Evolutionary conservation across 306 rosid species (phyloP).

Genomic region (Malus sieversii): DNA sequence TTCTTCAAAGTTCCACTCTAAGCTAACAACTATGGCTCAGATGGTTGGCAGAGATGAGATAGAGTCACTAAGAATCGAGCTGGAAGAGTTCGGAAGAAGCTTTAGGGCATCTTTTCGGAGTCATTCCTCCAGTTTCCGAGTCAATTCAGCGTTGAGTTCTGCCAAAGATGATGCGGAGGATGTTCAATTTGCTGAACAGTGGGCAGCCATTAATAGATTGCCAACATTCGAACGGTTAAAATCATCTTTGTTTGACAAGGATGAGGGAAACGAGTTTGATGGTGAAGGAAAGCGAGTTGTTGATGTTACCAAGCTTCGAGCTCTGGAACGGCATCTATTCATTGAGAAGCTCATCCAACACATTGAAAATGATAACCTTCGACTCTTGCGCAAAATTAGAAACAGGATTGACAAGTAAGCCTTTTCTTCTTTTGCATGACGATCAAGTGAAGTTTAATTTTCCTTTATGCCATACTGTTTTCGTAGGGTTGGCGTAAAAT

Average conservation of each 20-base stretch:
- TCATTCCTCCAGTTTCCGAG: conserved; percentile 40
- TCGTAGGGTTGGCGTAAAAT: conserved; percentile 50
- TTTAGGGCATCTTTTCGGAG: conserved; percentile 39
- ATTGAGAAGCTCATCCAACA: conserved; percentile 56
- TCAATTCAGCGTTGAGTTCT: conserved; percentile 1
- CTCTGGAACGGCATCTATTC: conserved; percentile 46
- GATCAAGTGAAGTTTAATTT: not conserved
- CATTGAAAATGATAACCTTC: conserved; percentile 57
- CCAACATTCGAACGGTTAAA: conserved; percentile 42
- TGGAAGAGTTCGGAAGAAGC: conserved; percentile 55
- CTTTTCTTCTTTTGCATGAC: not conserved
- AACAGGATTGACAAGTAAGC: conserved; percentile 53
- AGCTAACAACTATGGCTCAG: conserved; percentile 24
- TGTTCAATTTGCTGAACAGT: conserved; percentile 20
- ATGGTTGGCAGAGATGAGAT: conserved; percentile 33
- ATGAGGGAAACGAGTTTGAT: not conserved
- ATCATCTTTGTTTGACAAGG: conserved; percentile 50
- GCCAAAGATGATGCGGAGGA: conserved; percentile 9
- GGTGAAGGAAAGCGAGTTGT: conserved; percentile 34
- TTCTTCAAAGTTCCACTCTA: not conserved
- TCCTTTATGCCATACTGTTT: not conserved
- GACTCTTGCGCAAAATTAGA: conserved; percentile 43
- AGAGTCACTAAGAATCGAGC: conserved; percentile 51
- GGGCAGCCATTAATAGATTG: conserved; percentile 57
- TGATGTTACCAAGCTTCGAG: conserved; percentile 62